Percentiles rank a stretch among this genome's conserved stretches.
Evolutionary conservation across 2,329 filamentous ascomycete species (phyloP).

Genomic region (Aspergillus japonicus): DNA sequence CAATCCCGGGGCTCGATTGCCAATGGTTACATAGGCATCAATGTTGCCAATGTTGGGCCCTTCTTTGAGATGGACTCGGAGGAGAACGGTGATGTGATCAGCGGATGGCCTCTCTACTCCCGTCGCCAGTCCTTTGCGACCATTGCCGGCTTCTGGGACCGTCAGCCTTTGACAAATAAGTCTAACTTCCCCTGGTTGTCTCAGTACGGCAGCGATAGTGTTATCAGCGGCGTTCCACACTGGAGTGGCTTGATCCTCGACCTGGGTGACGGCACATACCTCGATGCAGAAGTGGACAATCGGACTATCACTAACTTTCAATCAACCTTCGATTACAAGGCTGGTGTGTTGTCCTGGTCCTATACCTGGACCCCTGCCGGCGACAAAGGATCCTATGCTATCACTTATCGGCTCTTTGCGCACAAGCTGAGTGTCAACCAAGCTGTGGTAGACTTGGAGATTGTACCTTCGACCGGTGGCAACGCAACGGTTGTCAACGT

Average conservation of each 20-base stretch:
- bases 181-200: conserved; percentile 68
- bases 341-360: conserved; percentile 62
- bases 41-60: conserved; percentile 61
- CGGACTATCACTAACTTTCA: conserved; percentile 60
- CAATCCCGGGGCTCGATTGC: conserved; percentile 60
- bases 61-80: conserved; percentile 60
- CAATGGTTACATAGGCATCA: conserved; percentile 66
- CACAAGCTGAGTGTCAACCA: conserved; percentile 64
- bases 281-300: conserved; percentile 62
- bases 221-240: conserved; percentile 70
- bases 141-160: conserved; percentile 65
- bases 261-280: conserved; percentile 51
- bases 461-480: conserved; percentile 54
- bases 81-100: conserved; percentile 54
- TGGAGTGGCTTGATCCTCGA: conserved; percentile 62
- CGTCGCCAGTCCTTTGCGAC: conserved; percentile 65
- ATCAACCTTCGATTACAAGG: conserved; percentile 62
- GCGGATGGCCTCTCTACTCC: conserved; percentile 67
- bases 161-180: conserved; percentile 57
- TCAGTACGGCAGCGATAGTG: conserved; percentile 68
- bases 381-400: conserved; percentile 51
- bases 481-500: conserved; percentile 64
- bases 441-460: conserved; percentile 59
- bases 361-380: conserved; percentile 64
- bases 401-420: conserved; percentile 66